A percentile compares a stretch with the other conserved stretches of the same genome.
These are phyloP conservation scores for Epichloe aotearoae DNA, from an alignment of 2,329 filamentous ascomycete species.

Conservation along the genomic window DNA sequence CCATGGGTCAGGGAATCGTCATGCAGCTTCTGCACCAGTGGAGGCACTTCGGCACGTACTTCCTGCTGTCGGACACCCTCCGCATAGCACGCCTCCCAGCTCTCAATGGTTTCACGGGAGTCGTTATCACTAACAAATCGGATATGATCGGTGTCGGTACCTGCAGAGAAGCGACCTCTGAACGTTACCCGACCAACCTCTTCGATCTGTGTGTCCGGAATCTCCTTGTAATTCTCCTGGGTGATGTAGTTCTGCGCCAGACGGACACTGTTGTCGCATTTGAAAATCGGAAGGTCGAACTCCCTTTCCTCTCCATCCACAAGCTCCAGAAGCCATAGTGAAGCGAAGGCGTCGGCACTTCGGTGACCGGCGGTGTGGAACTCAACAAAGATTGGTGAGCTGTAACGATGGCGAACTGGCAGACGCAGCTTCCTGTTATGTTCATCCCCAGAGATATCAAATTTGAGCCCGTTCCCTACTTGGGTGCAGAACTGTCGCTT, in stretches of 20 bases:
- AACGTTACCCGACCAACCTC: conserved; percentile 76
- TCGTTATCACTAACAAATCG: conserved; percentile 77
- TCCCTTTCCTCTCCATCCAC: conserved; percentile 64
- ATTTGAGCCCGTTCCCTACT: conserved; percentile 39
- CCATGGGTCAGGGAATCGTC: conserved; percentile 68
- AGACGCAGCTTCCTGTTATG: conserved; percentile 46
- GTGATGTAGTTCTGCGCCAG: conserved; percentile 90
- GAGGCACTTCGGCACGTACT: conserved; percentile 62
- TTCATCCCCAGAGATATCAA: conserved; percentile 33
- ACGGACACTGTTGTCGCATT: conserved; percentile 58
- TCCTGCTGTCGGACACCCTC: conserved; percentile 68
- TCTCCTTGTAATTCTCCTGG: conserved; percentile 53
- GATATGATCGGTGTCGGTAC: conserved; percentile 76
- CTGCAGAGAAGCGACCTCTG: conserved; percentile 75
- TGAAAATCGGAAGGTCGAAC: conserved; percentile 86
- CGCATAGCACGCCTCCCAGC: conserved; percentile 81
- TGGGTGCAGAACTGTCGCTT: conserved; percentile 47
- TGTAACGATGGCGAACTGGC: conserved; percentile 81
- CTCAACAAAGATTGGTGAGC: conserved; percentile 81
- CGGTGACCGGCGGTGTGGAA: conserved; percentile 60
- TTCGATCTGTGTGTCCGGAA: conserved; percentile 63
- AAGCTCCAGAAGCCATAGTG: conserved; percentile 77
- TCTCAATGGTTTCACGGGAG: conserved; percentile 83
- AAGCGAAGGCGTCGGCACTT: conserved; percentile 59
- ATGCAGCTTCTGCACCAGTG: conserved; percentile 60